Evolutionary conservation across 1,284 basidiomycete species (phyloP), one percentile per base, ranked within the genome.

Genomic region (Papiliotrema flavescens): DNA sequence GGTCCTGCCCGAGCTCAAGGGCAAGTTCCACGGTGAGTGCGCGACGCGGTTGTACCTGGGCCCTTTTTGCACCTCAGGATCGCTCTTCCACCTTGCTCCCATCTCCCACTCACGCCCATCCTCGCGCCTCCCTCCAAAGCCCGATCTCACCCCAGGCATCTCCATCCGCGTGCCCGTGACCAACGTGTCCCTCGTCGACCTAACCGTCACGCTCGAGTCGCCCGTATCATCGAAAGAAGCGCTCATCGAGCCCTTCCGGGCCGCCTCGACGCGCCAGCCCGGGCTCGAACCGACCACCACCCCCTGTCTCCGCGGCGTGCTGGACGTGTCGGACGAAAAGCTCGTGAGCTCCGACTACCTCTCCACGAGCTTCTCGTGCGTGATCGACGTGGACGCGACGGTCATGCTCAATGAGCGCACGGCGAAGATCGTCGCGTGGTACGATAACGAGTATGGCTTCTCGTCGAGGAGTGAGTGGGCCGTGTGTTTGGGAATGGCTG

Each of bases 141-240:
- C n/a, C n/a, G n/a, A n/a, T n/a, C 51, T 47, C 37, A 37, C 17
- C 14, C 14, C 47, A 72, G 75, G 75, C 49, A 75, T 78, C 48
- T 74, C 71, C 11, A 69, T 78, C 42, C 73, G 77, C 26, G 77
- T 78, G 0, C 77, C 77, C 7, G 73, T 76, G 28, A 75, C 71
- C 56, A 78, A 78, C 60, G 77, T 77, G 43, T 74, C 71, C 37
- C 70, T 77, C 24, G 76, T 78, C 50, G 76, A 78, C 63, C 65
- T 78, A 22, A 78, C 77, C 14, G 76, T 78, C 34, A 65, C 61
- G n/a, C 67, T 77, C 36, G 51, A 53, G 6, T 61, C 57, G 3
- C 71, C 75, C 11, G 74, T 74, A 32, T 51, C 57, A 7, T 61
- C 62, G 35, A 75, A 74, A 56, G 71, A 73, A 32, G 69, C 67